Evolutionary conservation across 2,329 filamentous ascomycete species (phyloP), one percentile per base, ranked within the genome.

Genomic region (Aschersonia sp.): DNA sequence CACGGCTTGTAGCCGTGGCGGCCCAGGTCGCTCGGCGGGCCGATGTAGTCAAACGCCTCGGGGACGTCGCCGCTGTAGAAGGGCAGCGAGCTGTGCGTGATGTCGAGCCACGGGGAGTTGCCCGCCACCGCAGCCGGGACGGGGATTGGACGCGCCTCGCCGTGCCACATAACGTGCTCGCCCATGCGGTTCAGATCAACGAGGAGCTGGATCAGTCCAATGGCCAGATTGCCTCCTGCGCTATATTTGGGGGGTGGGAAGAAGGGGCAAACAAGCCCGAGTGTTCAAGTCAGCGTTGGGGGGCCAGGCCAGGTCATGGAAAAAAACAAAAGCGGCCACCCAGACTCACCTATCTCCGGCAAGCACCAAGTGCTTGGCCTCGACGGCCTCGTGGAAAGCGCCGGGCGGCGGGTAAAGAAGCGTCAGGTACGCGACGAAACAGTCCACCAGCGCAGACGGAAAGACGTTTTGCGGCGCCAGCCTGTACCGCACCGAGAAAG

Each of bases 381-480:
- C 65, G 1, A 90, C 74, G 2, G 84, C 67, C 11, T 73, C 68
- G 59, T 92, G 85, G 43, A 79, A 73, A 0, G 84, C 74, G 14
- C 73, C 81, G 0, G 76, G 68, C 0, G 83, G 81, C 10, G 86
- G 86, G 55, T 87, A 81, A 1, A 92, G 69, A 6, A 89, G 69
- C 0, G 76, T 76, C 37, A 92, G 70, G 57, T 90, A 92, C 0
- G 83, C 79, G 32, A 82, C 69, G 8, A 90, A 64, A 1, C 76
- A 83, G 58, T 92, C 86, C 42, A 90, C 66, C 6, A 92, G 63
- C 2, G 84, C 83, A 0, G 82, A 70, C 0, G 86, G 86, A 58
- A 92, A 92, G 0, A 84, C 76, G 50, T 81, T 66, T 59, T 88
- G 81, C 0, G 86, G 86, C 10, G 83, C 77, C 3, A 92, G 72